Conservation (phyloP, 441 rosid species). For the Erysimum pusillum region DNA sequence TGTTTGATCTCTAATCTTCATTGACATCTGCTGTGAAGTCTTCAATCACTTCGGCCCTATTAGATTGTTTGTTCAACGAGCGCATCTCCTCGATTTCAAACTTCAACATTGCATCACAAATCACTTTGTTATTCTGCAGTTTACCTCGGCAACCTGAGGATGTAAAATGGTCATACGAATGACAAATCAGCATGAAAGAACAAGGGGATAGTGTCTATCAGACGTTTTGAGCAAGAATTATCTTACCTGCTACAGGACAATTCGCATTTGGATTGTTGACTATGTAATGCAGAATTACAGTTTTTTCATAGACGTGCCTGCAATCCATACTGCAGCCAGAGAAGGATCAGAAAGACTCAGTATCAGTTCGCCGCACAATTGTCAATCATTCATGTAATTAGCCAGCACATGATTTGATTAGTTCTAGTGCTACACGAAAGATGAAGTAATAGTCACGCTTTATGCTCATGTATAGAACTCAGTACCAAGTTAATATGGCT, state of each 20-base stretch:
- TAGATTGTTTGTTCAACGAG: conserved; percentile 54
- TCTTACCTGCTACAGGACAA: conserved; percentile 85
- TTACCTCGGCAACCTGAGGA: conserved; percentile 75
- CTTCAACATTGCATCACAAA: conserved; percentile 69
- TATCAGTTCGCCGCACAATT: background rate
- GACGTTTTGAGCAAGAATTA: background rate
- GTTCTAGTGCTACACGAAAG: conserved; percentile 16
- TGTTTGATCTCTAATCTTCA: conserved; percentile 46
- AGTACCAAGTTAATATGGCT: background rate
- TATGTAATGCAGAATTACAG: conserved; percentile 62
- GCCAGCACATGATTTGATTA: background rate
- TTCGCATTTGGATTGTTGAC: conserved; percentile 44
- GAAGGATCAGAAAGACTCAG: conserved; percentile 19
- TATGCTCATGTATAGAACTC: conserved; percentile 1
- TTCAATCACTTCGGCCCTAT: conserved; percentile 61
- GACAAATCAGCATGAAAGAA: conserved; percentile 34
- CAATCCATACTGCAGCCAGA: conserved; percentile 70
- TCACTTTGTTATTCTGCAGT: conserved; percentile 58
- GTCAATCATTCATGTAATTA: conserved; percentile 11
- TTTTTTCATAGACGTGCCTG: conserved; percentile 86
- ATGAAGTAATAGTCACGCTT: background rate
- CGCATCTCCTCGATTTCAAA: conserved; percentile 82
- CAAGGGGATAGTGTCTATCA: conserved; percentile 6
- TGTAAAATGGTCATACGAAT: conserved; percentile 8
- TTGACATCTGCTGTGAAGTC: conserved; percentile 70